phyloP scores from a whole-genome alignment of 768 basidiomycete species.

The Rubroboletus pulcherrimus region DNA sequence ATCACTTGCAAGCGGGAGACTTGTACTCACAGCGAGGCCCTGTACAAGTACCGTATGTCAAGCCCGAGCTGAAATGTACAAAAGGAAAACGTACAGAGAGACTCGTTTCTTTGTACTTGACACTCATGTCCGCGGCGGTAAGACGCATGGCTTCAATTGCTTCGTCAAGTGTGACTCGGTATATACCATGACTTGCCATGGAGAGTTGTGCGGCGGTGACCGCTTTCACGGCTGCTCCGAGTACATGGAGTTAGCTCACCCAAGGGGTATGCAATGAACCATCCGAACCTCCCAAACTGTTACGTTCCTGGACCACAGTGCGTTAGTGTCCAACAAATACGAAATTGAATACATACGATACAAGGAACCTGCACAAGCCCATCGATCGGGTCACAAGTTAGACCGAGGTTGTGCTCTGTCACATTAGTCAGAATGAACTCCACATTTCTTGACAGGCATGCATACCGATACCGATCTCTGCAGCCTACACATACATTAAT shows the following conservation, averaged over 20 bases:
- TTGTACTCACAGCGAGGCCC: slow-evolving; percentile 55
- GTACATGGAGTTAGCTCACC: slow-evolving; percentile 5
- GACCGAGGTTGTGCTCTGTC: slow-evolving; percentile 76
- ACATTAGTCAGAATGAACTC: slow-evolving; percentile 2
- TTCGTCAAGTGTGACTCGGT: slow-evolving; percentile 86
- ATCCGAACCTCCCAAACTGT: slow-evolving; percentile 72
- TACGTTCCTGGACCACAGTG: slow-evolving; percentile 55
- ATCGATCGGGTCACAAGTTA: slow-evolving; percentile 94
- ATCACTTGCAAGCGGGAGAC: neutral
- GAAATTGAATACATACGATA: slow-evolving; percentile 51
- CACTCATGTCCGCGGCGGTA: slow-evolving; percentile 92
- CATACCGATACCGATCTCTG: slow-evolving; percentile 86
- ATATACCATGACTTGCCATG: slow-evolving; percentile 85
- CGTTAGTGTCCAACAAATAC: slow-evolving; percentile 1
- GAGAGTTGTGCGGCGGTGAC: slow-evolving; percentile 93
- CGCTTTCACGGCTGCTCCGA: slow-evolving; percentile 74
- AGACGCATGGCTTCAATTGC: slow-evolving; percentile 94
- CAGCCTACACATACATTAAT: slow-evolving; percentile 45
- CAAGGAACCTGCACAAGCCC: slow-evolving; percentile 94
- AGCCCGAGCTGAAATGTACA: neutral
- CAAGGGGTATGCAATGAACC: neutral
- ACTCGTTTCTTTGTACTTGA: slow-evolving; percentile 94
- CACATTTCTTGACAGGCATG: neutral
- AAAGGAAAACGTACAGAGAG: slow-evolving; percentile 59
- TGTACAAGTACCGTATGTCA: slow-evolving; percentile 19